Percentiles rank a stretch among this genome's conserved stretches.
phyloP scores from a whole-genome alignment of 208 protist genomes.

The Tritrichomonas musculus region DNA sequence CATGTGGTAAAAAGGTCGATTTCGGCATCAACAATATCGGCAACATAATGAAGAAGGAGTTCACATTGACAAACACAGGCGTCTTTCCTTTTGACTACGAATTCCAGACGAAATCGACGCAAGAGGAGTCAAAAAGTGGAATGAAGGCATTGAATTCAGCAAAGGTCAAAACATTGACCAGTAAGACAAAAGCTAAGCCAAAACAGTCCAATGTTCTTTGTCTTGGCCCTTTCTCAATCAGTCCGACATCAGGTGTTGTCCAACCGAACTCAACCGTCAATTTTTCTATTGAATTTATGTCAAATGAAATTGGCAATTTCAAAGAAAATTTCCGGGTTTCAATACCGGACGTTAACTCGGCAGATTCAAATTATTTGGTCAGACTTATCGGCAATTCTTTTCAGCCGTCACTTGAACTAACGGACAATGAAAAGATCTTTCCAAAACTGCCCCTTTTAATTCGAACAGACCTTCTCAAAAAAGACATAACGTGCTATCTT shows the following conservation, averaged over 20 bases:
- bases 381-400: not conserved
- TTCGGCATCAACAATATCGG: not conserved
- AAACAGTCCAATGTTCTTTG: not conserved
- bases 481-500: not conserved
- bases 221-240: not conserved
- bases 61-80: constrained; percentile 1
- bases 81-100: not conserved
- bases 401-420: not conserved
- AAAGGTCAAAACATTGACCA: not conserved
- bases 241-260: not conserved
- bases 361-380: not conserved
- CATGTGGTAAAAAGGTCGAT: not conserved
- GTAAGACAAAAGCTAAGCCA: not conserved
- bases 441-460: not conserved
- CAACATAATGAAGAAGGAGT: not conserved
- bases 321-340: not conserved
- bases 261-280: not conserved
- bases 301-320: not conserved
- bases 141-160: no score
- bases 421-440: not conserved
- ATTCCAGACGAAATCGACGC: not conserved
- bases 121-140: not conserved
- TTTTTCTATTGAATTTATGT: not conserved
- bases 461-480: not conserved
- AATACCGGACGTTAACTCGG: not conserved